phyloP scores from a whole-genome alignment of 805 yeast genomes.

The Lipomyces orientalis region DNA sequence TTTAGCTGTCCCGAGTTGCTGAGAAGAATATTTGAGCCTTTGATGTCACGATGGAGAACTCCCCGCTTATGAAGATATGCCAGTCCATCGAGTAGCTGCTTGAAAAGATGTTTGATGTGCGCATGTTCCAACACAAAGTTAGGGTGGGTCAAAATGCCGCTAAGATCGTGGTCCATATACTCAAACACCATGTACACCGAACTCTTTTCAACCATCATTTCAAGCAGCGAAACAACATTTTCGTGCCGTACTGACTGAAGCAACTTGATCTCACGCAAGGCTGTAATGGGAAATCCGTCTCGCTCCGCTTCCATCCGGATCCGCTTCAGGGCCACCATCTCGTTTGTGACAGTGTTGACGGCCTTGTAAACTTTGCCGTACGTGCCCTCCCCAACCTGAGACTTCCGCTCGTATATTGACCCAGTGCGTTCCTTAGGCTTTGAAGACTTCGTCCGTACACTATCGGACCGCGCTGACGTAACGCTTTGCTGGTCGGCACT shows the following conservation, averaged over 20 bases:
- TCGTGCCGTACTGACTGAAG: slow-evolving; percentile 82
- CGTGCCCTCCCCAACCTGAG: slow-evolving; percentile 98
- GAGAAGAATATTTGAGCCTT: slow-evolving; percentile 91
- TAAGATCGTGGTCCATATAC: slow-evolving; percentile 90
- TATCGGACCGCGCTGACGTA: not conserved
- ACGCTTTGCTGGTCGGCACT: not conserved
- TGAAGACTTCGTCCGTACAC: not conserved
- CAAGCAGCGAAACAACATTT: slow-evolving; percentile 79
- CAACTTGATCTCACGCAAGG: slow-evolving; percentile 86
- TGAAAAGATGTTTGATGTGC: slow-evolving; percentile 82
- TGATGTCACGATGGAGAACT: slow-evolving; percentile 85
- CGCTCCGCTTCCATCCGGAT: slow-evolving; percentile 83
- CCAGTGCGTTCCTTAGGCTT: slow-evolving; percentile 24
- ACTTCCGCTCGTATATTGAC: slow-evolving; percentile 64
- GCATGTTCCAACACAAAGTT: slow-evolving; percentile 64
- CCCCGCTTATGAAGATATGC: slow-evolving; percentile 72
- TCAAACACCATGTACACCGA: slow-evolving; percentile 89
- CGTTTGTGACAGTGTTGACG: slow-evolving; percentile 66
- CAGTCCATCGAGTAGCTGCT: slow-evolving; percentile 78
- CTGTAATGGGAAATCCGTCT: slow-evolving; percentile 96
- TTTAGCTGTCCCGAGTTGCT: slow-evolving; percentile 78
- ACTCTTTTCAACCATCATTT: slow-evolving; percentile 82
- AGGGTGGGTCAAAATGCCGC: slow-evolving; percentile 83
- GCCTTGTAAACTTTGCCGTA: slow-evolving; percentile 97
- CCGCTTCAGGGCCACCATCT: slow-evolving; percentile 83